Base-by-base conservation (phyloP, 2,329 filamentous ascomycete species). In the Chaetothyriales sp. region DNA sequence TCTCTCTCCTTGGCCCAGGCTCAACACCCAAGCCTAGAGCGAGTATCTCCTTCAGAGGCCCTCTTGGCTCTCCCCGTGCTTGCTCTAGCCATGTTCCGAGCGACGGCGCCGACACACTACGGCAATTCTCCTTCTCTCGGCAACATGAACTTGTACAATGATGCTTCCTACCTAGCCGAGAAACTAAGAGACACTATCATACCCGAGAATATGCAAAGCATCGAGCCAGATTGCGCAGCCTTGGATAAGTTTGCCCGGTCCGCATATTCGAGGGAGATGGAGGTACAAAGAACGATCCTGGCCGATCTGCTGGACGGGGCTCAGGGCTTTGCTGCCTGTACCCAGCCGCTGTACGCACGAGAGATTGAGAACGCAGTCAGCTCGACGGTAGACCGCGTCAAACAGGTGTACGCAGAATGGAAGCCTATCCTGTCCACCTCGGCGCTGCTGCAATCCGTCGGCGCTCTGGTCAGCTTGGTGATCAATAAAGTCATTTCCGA, bases 61-160 rank as follows among this genome's bases (percentile, higher is more conserved):
- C 63, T 74, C 18, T 62, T 71, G 43, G 65, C 68, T 20, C 60
- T 74, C 20, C 71, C 72, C 25, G 70, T 70, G 2, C 59, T 74
- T 47, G 64, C 73, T 28, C 56, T 74, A 32, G 70, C 70, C 22
- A 73, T 74, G 70, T 74, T 72, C 59, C 71, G 72, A 55, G 72
- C 72, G 18, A 70, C 65, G 8, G 70, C 72, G 4, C 66, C 70
- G 7, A 65, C 66, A 5, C 70, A 70, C 53, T 74, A 74, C 56
- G 62, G 66, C 1, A 58, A 67, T 22, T 68, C 68, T 46, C 60
- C 69, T 10, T 64, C 67, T 18, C 70, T 73, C 2, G 77, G 76
- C 5, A 76, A 79, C 57, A 80, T 83, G 73, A 73, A 79, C 49
- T 71, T 81, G 45, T 83, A 82, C 66, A 83, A 83, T 59, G 79